These are phyloP conservation scores for Cenchrus americanus DNA, from an alignment of 176 grass and related monocot species.

Conservation along the genomic window DNA sequence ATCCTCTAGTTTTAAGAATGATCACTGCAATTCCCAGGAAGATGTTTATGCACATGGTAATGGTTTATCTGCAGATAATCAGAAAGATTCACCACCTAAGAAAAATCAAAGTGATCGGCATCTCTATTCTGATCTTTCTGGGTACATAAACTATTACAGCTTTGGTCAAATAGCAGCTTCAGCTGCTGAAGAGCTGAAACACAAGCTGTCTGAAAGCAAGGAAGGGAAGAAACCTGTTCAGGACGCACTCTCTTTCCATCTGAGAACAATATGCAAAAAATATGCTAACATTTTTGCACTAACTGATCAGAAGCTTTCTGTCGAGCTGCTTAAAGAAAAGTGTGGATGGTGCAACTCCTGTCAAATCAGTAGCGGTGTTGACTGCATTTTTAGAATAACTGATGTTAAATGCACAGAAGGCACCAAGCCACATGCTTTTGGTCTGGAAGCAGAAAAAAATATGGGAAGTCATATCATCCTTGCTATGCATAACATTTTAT, in stretches of 20 bases:
- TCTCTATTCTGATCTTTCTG: slow-evolving; percentile 51
- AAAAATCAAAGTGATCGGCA: slow-evolving; percentile 46
- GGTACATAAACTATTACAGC: slow-evolving; percentile 86
- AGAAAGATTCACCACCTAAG: slow-evolving; percentile 26
- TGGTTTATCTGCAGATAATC: slow-evolving; percentile 34
- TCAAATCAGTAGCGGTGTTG: slow-evolving; percentile 60
- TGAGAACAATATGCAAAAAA: slow-evolving; percentile 80
- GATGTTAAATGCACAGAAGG: slow-evolving; percentile 51
- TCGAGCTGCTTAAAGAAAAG: slow-evolving; percentile 81
- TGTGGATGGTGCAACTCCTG: slow-evolving; percentile 97
- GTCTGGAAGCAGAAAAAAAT: slow-evolving; percentile 57
- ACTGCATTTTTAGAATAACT: slow-evolving; percentile 75
- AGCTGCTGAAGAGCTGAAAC: slow-evolving; percentile 72
- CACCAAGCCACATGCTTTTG: slow-evolving; percentile 28
- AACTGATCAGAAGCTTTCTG: slow-evolving; percentile 68
- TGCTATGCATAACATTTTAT: slow-evolving; percentile 67
- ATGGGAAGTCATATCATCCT: slow-evolving; percentile 67
- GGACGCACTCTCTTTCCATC: slow-evolving; percentile 55
- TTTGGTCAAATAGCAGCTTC: slow-evolving; percentile 90
- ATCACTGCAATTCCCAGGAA: slow-evolving; percentile 44
- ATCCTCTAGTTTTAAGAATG: slow-evolving; percentile 27
- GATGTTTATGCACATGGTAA: slow-evolving; percentile 48
- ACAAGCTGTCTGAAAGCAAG: slow-evolving; percentile 68
- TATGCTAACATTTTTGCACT: slow-evolving; percentile 64
- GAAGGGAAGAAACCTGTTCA: slow-evolving; percentile 71